Percentiles rank a stretch among this genome's conserved stretches.
Conservation (phyloP, 768 basidiomycete genomes). For the Podaxis mareebaensis region DNA sequence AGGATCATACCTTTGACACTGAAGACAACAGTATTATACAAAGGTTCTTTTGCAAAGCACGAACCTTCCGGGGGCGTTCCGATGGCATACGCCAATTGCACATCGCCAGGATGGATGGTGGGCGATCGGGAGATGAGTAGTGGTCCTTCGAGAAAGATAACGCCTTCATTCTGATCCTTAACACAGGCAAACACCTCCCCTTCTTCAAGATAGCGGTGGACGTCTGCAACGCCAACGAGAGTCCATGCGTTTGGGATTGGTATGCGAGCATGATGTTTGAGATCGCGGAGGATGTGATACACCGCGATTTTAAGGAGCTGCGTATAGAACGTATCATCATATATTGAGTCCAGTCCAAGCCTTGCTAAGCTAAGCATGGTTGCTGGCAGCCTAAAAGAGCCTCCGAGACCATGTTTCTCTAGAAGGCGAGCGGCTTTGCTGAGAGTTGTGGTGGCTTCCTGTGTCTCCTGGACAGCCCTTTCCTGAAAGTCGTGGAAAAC, state of each 20-base stretch:
- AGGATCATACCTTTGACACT: slow-evolving; percentile 48
- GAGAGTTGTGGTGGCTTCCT: slow-evolving; percentile 43
- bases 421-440: slow-evolving; percentile 48
- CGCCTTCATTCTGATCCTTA: slow-evolving; percentile 37
- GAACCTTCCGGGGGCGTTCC: slow-evolving; percentile 56
- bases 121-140: slow-evolving; percentile 65
- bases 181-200: slow-evolving; percentile 65
- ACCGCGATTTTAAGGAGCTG: slow-evolving; percentile 54
- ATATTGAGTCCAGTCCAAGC: slow-evolving; percentile 39
- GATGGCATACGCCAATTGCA: slow-evolving; percentile 60
- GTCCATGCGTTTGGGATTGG: slow-evolving; percentile 65
- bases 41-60: slow-evolving; percentile 49
- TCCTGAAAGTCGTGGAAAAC: slow-evolving; percentile 58
- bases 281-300: slow-evolving; percentile 63
- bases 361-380: slow-evolving; percentile 51
- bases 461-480: slow-evolving; percentile 47
- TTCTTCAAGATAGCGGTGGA: slow-evolving; percentile 50
- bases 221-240: slow-evolving; percentile 72
- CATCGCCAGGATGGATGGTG: slow-evolving; percentile 69
- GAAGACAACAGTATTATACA: slow-evolving; percentile 68
- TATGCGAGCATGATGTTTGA: slow-evolving; percentile 69
- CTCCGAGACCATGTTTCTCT: slow-evolving; percentile 57
- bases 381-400: slow-evolving; percentile 55
- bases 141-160: slow-evolving; percentile 52
- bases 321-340: slow-evolving; percentile 47